Evolutionary conservation across 192 early-diverging fungal species (phyloP), one percentile per base, ranked within the genome.

Genomic region (Coemansia sp.): DNA sequence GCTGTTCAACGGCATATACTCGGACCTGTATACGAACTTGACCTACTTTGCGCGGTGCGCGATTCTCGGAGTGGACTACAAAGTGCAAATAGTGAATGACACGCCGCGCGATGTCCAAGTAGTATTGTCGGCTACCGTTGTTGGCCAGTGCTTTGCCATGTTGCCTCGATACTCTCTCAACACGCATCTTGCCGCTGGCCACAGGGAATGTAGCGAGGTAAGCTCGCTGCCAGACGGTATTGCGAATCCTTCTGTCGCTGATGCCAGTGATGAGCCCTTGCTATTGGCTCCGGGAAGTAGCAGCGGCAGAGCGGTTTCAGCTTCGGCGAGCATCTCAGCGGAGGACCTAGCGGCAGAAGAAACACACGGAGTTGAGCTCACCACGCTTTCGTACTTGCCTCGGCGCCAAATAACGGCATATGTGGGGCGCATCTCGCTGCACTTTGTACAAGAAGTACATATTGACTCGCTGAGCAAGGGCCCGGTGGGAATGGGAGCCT

Each of bases 391-490:
- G 43, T 87, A 84, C 55, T 74, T 94, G 33, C 93, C 91, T 3
- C 68, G 75, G 37, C 71, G 76, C 0, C 70, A 68, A 2, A 80
- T 88, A 23, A 77, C 77, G 10, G 77, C 81, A 10, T 84, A 89
- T 58, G 75, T 94, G 26, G 93, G 93, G 28, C 87, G 90, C 11
- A 73, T 94, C 0, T 90, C 90, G 0, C 80, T 94, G 11, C 93
- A 94, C 66, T 94, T 94, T 82, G 89, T 94, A 40, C 91, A 93
- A 50, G 93, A 94, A 63, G 81, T 67, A 60, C 46, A 72, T 78
- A 50, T 59, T 66, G 49, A 84, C 73, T 59, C 64, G 33, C 57
- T 30, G 16, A 65, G 64, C 43, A 70, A 59, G 59, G 84, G 76
- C 35, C 76, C 77, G 16, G 81, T 88, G 35, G 90, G 92, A 1